Percentiles rank a stretch among this genome's conserved stretches.
Evolutionary conservation across 768 basidiomycete genomes (phyloP).

Genomic region (Pisolithus sp.): DNA sequence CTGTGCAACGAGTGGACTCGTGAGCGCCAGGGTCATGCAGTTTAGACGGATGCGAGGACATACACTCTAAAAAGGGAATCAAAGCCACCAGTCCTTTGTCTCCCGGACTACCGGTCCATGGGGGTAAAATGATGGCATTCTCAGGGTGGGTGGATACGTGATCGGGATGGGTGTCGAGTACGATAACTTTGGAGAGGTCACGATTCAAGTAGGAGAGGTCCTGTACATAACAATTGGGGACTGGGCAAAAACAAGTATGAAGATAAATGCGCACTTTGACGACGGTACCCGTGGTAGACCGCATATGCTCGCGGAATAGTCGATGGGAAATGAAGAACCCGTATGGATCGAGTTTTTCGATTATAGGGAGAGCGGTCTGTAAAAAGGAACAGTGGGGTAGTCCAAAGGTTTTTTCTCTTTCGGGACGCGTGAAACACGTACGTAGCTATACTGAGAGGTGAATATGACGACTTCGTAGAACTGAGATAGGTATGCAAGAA

Average conservation of each 20-base stretch:
- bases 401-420: background rate
- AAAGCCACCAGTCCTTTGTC: constrained; percentile 79
- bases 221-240: constrained; percentile 27
- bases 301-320: constrained; percentile 89
- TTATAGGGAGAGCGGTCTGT: constrained; percentile 80
- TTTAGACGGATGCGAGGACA: constrained; percentile 13
- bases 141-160: constrained; percentile 78
- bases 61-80: constrained; percentile 96
- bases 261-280: constrained; percentile 59
- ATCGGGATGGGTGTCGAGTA: constrained; percentile 80
- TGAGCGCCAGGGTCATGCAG: background rate
- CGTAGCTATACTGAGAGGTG: constrained; percentile 85
- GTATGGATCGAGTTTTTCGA: constrained; percentile 94
- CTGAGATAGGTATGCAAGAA: constrained; percentile 93
- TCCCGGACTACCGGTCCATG: constrained; percentile 79
- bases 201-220: constrained; percentile 95
- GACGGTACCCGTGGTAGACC: constrained; percentile 71
- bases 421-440: constrained; percentile 34
- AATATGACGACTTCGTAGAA: constrained; percentile 98
- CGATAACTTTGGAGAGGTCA: constrained; percentile 81
- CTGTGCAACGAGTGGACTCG: constrained; percentile 32
- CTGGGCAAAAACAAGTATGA: background rate
- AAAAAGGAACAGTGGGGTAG: constrained; percentile 1
- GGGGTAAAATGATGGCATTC: constrained; percentile 76
- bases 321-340: constrained; percentile 83